Evolutionary conservation across 495 filamentous ascomycete species (phyloP).

Genomic region (Tuber aestivum): DNA sequence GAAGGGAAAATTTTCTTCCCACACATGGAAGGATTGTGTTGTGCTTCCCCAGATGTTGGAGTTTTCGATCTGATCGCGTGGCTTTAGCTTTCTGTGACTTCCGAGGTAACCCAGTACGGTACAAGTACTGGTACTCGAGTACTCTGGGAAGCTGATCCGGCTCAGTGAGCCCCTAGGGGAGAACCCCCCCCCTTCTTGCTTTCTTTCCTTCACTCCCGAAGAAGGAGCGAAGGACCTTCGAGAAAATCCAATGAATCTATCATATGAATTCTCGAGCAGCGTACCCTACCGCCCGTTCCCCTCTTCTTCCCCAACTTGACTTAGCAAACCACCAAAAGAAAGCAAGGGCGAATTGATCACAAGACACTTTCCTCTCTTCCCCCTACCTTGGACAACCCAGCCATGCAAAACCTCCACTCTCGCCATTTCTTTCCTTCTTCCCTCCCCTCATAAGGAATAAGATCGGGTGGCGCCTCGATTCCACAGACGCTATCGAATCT

Average conservation of each 20-base stretch:
- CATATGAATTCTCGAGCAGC: not conserved
- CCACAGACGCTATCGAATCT: not conserved
- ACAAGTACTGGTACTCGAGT: not conserved
- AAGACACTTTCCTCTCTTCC: not conserved
- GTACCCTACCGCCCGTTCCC: not conserved
- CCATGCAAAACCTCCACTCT: not conserved
- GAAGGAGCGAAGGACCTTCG: not conserved
- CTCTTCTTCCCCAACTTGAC: not conserved
- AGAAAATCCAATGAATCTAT: not conserved
- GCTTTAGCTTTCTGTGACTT: not conserved
- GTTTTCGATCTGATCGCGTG: not conserved
- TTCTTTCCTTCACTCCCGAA: not conserved
- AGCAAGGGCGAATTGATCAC: not conserved
- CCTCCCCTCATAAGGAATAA: not conserved
- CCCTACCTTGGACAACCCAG: not conserved
- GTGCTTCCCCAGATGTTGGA: not conserved
- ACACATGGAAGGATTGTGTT: not conserved
- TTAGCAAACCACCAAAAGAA: not conserved
- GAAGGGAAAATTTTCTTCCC: not conserved
- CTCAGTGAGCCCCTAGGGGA: not conserved
- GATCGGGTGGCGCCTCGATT: not conserved
- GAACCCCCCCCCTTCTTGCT: not conserved
- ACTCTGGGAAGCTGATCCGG: not conserved
- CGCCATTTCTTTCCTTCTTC: not conserved
- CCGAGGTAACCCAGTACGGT: not conserved